phyloP scores from a whole-genome alignment of 768 basidiomycete species.

The Rhodotorula graminis region DNA sequence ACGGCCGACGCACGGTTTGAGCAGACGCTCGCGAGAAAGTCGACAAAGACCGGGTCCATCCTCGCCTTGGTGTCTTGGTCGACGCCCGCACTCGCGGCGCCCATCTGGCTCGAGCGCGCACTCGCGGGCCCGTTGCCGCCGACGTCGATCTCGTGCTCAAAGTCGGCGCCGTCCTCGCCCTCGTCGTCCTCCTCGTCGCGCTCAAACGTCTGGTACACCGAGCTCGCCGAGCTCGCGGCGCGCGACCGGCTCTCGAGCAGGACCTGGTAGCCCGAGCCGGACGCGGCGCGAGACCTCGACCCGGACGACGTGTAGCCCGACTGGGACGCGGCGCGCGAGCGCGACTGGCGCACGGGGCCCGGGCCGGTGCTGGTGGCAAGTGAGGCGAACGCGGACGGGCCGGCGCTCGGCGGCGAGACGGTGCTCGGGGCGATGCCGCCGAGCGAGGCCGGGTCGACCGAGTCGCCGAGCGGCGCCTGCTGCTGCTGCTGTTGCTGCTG shows the following conservation, averaged over 20 bases:
- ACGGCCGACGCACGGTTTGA: constrained; percentile 66
- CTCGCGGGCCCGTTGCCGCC: constrained; percentile 2
- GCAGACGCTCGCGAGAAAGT: constrained; percentile 79
- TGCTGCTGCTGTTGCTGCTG: constrained; percentile 2
- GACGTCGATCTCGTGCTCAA: constrained; percentile 24
- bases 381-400: background rate
- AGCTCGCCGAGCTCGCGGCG: constrained; percentile 32
- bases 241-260: constrained; percentile 34
- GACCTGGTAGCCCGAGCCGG: constrained; percentile 35
- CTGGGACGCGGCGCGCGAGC: constrained; percentile 32
- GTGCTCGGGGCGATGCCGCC: background rate
- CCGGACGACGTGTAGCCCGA: constrained; percentile 35
- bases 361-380: background rate
- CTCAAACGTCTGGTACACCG: constrained; percentile 30
- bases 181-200: constrained; percentile 38
- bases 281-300: constrained; percentile 34
- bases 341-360: constrained; percentile 21
- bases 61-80: constrained; percentile 67
- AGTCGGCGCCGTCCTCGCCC: constrained; percentile 13
- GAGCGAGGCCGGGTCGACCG: background rate
- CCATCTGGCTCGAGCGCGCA: constrained; percentile 19
- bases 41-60: constrained; percentile 85
- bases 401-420: background rate
- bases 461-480: background rate
- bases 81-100: constrained; percentile 29